Base-by-base conservation (phyloP, 2,329 filamentous ascomycete genomes). In the Chlorencoelia australis region DNA sequence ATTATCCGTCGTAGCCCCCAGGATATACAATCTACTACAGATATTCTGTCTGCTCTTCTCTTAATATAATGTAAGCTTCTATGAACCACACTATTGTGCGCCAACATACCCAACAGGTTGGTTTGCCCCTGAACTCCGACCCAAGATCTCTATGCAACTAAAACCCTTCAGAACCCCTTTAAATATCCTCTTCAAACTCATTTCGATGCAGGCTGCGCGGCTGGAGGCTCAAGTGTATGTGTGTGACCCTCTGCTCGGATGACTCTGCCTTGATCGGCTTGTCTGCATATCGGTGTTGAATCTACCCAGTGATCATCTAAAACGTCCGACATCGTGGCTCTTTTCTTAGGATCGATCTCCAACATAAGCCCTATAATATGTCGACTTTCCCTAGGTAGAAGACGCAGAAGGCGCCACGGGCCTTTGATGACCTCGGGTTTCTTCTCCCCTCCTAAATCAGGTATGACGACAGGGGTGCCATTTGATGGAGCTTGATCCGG, bases 351-450 rank as follows among this genome's bases (percentile, higher is more conserved):
- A 51, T 94, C 77, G 33, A 95, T 70, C 53, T 91, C 86, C 22
- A 98, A 72, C 91, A 98, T 98, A 39, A 83, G 73, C 29, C 85
- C 80, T 37, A 98, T 82, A 44, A 98, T 87, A 55, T 89, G 80
- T 34, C 91, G 71, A 46, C 82, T 93, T 61, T 96, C 91, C 41
- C 89, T 72, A 1, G 91, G 91, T 7, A 98, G 67, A 22, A 96
- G 67, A 27, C 91, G 76, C 19, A 98, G 66, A 28, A 98, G 73
- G 30, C 91, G 75, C 82, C 89, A 94, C 2, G 91, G 91, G 0
- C 91, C 91, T 53, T 87, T 85, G 49, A 98, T 93, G 0, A 86
- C 75, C 56, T 88, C 82, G 6, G 54, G 44, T 30, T 28, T 16
- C 15, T 35, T 39, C 30, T 29, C 33, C 4, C n/a, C 16, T 7